phyloP scores from a whole-genome alignment of 306 rosid genomes.

The Canavalia gladiata region DNA sequence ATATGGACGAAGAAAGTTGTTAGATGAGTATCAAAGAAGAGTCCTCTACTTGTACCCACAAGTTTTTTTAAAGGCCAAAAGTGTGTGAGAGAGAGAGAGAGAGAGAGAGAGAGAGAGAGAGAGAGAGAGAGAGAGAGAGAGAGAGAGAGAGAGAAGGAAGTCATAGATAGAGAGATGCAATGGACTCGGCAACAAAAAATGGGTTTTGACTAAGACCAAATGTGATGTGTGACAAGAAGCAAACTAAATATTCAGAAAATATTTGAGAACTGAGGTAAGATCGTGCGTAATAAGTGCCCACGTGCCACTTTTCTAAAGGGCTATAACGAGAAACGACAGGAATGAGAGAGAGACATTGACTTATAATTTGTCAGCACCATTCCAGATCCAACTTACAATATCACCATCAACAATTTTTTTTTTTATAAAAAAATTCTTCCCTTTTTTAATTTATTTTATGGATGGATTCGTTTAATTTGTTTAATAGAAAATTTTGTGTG shows the following conservation, averaged over 20 bases:
- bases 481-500: background rate
- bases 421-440: background rate
- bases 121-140: background rate
- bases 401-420: background rate
- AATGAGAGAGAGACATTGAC: background rate
- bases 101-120: background rate
- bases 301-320: constrained; percentile 38
- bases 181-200: constrained; percentile 68
- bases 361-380: background rate
- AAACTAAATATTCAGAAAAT: constrained; percentile 36
- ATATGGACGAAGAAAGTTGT: constrained; percentile 12
- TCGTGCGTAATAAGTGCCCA: constrained; percentile 65
- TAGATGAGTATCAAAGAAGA: constrained; percentile 48
- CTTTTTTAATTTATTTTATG: background rate
- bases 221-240: background rate
- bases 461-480: background rate
- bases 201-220: constrained; percentile 72
- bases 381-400: background rate
- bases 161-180: constrained; percentile 46
- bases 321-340: background rate
- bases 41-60: constrained; percentile 38
- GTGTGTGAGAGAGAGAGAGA: background rate
- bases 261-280: constrained; percentile 58
- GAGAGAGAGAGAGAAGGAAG: constrained; percentile 12
- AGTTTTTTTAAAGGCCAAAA: background rate